Evolutionary conservation across 1,139 yeast genomes (phyloP).

Genomic region (Suhomyces kunorum): DNA sequence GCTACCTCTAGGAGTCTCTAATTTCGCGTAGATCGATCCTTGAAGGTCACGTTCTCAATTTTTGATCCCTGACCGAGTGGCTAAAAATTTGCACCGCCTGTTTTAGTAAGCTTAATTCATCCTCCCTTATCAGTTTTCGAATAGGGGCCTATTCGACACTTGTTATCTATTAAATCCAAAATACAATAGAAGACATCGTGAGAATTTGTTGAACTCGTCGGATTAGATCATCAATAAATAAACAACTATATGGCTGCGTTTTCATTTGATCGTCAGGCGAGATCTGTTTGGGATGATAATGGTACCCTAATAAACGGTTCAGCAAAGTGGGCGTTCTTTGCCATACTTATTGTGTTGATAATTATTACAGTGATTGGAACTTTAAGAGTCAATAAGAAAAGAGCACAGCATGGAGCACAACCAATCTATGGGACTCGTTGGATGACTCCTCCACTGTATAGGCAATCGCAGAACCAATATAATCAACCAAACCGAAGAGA

Average conservation of each 20-base stretch:
- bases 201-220: neutral
- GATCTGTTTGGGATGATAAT: conserved; percentile 14
- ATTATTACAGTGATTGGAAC: conserved; percentile 52
- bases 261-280: neutral
- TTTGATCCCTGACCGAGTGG: neutral
- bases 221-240: neutral
- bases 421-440: conserved; percentile 86
- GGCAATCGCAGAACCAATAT: conserved; percentile 68
- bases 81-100: neutral
- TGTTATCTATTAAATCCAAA: neutral
- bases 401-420: conserved; percentile 60
- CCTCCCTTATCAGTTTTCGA: neutral
- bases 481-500: conserved; percentile 41
- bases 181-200: neutral
- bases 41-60: neutral
- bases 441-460: conserved; percentile 89
- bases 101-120: too few species aligned
- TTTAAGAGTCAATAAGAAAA: conserved; percentile 57
- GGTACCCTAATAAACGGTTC: conserved; percentile 33
- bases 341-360: conserved; percentile 50
- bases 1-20: too few species aligned
- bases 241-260: neutral
- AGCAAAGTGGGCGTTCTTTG: conserved; percentile 61
- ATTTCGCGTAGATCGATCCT: too few species aligned
- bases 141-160: neutral